These are phyloP conservation scores for Phytopythium delawarense DNA, from an alignment of 352 stramenopile genomes.

Conservation along the genomic window DNA sequence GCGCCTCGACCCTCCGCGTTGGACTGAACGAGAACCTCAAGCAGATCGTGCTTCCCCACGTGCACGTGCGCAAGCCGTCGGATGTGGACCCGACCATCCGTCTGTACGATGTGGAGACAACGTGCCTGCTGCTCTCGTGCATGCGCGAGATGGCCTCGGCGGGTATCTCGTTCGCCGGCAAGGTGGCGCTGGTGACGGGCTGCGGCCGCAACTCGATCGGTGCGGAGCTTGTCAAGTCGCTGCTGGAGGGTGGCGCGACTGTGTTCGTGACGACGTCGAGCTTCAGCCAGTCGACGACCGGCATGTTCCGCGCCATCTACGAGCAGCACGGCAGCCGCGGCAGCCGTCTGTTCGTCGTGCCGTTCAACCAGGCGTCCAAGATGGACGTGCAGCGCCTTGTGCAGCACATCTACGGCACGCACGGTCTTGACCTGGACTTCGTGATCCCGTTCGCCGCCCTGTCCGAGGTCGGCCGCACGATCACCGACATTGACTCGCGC, in stretches of 20 bases:
- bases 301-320: slow-evolving; percentile 77
- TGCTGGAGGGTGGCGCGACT: slow-evolving; percentile 80
- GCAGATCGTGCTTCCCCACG: slow-evolving; percentile 62
- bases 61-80: slow-evolving; percentile 74
- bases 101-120: slow-evolving; percentile 79
- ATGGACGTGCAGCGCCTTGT: slow-evolving; percentile 68
- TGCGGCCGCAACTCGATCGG: slow-evolving; percentile 85
- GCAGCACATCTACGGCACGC: slow-evolving; percentile 76
- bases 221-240: slow-evolving; percentile 76
- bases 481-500: slow-evolving; percentile 70
- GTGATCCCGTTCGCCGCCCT: slow-evolving; percentile 86
- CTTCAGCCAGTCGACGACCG: slow-evolving; percentile 52
- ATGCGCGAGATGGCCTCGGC: slow-evolving; percentile 84
- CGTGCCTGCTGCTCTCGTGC: slow-evolving; percentile 68
- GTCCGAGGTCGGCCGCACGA: slow-evolving; percentile 73
- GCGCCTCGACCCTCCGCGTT: slow-evolving; percentile 40
- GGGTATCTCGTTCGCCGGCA: slow-evolving; percentile 81
- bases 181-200: slow-evolving; percentile 83
- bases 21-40: slow-evolving; percentile 63
- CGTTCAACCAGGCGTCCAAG: slow-evolving; percentile 86
- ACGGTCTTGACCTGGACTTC: slow-evolving; percentile 84
- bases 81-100: slow-evolving; percentile 75
- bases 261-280: slow-evolving; percentile 85
- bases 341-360: slow-evolving; percentile 72
- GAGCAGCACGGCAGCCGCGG: slow-evolving; percentile 80